Evolutionary conservation across 306 rosid species (phyloP), one percentile per base, ranked within the genome.

Genomic region (Rosa rugosa): DNA sequence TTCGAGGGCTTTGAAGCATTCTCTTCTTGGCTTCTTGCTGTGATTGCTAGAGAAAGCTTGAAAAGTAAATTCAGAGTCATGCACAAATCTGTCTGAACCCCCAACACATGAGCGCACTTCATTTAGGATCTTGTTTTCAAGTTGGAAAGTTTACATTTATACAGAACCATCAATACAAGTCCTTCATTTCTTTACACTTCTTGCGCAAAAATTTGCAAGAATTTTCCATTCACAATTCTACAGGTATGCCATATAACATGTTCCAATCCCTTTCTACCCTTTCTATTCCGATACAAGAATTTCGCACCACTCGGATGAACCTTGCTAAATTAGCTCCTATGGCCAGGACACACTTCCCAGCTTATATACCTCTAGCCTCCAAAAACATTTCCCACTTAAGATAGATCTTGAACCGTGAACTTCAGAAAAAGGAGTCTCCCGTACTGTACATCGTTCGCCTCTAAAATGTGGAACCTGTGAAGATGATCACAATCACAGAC

Each of bases 301-400:
- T 73, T 23, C 64, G 82, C 78, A 68, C 12, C 56, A 64, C 57
- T 72, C 67, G 69, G 36, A 57, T 89, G 85, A 70, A 67, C 77
- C 47, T 72, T 31, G 25, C 72, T 71, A 69, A 54, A 59, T 56
- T 77, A 41, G 81, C 83, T 75, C 80, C 51, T 69, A 56, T 79
- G 72, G 82, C 79, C 75, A 79, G 86, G 80, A 80, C 34, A 84
- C 49, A 34, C 77, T 64, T 51, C 60, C 83, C n/a, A 57, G 85
- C 67, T 72, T 72, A 60, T 72, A 62, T 71, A 57, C 72, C 77
- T 68, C 67, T 68, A 62, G 72, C 80, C 73, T 72, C 77, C 75
- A 45, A 75, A 84, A 82, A 70, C 3, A 41, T 42, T 36, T 5
- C 23, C 75, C 25, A n/a, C 73, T 36, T 22, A 5, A 9, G 12